Evolutionary conservation across 495 filamentous ascomycete species (phyloP).

Genomic region (Sordaria brevicollis): DNA sequence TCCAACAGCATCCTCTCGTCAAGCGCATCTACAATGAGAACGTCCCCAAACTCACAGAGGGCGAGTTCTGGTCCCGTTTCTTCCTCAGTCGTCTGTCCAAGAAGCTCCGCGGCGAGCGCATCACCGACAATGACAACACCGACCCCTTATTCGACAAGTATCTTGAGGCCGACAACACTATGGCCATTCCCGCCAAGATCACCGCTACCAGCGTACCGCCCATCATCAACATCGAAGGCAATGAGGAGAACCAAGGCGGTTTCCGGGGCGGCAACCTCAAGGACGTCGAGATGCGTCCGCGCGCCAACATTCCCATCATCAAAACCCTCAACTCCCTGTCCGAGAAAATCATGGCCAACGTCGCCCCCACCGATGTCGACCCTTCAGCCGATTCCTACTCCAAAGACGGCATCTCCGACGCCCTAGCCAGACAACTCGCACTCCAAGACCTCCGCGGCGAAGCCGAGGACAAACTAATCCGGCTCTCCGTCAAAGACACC

Average conservation of each 20-base stretch:
- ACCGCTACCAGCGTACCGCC: conserved; percentile 60
- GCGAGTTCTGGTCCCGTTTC: conserved; percentile 84
- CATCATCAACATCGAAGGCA: conserved; percentile 84
- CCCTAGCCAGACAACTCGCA: conserved; percentile 59
- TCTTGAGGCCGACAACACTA: conserved; percentile 55
- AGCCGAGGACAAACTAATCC: conserved; percentile 58
- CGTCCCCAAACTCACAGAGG: conserved; percentile 71
- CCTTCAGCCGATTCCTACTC: conserved; percentile 21
- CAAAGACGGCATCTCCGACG: conserved; percentile 59
- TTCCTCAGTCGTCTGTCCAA: conserved; percentile 84
- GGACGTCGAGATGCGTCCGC: conserved; percentile 77
- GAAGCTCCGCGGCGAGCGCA: conserved; percentile 79
- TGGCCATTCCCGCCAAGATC: conserved; percentile 36
- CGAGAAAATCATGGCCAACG: conserved; percentile 82
- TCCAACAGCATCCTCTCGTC: conserved; percentile 85
- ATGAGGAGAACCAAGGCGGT: conserved; percentile 74
- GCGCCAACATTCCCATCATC: conserved; percentile 51
- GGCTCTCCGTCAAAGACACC: conserved; percentile 81
- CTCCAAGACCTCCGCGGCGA: conserved; percentile 78
- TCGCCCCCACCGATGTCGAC: conserved; percentile 64
- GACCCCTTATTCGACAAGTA: conserved; percentile 80
- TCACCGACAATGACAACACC: conserved; percentile 59
- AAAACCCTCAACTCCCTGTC: conserved; percentile 76
- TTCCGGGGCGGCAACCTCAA: conserved; percentile 66
- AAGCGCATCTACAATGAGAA: conserved; percentile 87